phyloP scores from a whole-genome alignment of 2,329 filamentous ascomycete species.

The Venturia aucupariae region DNA sequence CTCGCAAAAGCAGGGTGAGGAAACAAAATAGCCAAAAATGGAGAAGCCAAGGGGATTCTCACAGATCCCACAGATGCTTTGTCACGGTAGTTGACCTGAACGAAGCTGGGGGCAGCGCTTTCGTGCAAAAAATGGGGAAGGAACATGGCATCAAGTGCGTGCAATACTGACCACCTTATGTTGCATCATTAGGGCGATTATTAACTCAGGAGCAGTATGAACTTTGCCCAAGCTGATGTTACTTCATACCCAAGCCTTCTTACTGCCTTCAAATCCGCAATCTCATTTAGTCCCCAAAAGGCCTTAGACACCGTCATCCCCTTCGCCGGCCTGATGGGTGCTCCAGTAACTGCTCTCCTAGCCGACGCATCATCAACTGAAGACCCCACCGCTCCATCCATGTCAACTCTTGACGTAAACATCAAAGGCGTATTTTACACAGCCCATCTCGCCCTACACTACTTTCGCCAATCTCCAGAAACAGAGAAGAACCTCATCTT shows the following conservation, averaged over 20 bases:
- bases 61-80: conserved; percentile 18
- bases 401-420: conserved; percentile 18
- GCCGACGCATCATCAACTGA: conserved; percentile 18
- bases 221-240: conserved; percentile 26
- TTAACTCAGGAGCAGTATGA: conserved; percentile 16
- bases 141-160: not conserved
- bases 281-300: conserved; percentile 20
- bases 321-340: conserved; percentile 24
- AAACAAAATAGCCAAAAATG: too few species aligned
- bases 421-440: conserved; percentile 19
- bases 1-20: too few species aligned
- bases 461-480: conserved; percentile 21
- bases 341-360: conserved; percentile 15
- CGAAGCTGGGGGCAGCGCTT: conserved; percentile 10
- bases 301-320: conserved; percentile 26
- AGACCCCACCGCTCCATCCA: conserved; percentile 21
- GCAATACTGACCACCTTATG: too few species aligned
- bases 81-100: conserved; percentile 23
- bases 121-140: not conserved
- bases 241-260: conserved; percentile 23
- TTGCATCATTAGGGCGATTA: too few species aligned
- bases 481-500: conserved; percentile 19
- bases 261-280: conserved; percentile 24
- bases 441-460: conserved; percentile 21
- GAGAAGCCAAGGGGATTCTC: too few species aligned